Evolutionary conservation across 495 filamentous ascomycete genomes (phyloP).

Genomic region (Annulohypoxylon stygium): DNA sequence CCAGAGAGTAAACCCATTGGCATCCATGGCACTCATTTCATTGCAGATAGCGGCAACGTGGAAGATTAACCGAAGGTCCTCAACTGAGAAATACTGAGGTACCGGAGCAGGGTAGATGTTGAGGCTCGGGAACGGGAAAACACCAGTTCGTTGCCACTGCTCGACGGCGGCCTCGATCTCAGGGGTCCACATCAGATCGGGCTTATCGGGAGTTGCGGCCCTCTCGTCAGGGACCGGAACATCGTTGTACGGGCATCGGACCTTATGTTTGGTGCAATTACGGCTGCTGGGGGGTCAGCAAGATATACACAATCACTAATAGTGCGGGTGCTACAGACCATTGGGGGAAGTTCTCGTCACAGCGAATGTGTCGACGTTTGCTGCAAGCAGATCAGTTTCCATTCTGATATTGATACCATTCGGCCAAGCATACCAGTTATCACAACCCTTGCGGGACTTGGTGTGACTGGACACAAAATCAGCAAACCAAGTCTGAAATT

Average conservation of each 20-base stretch:
- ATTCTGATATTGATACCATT: background rate
- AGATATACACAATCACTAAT: constrained; percentile 12
- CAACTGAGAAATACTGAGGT: constrained; percentile 73
- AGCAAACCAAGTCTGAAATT: constrained; percentile 14
- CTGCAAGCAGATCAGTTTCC: constrained; percentile 49
- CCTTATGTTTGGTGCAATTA: constrained; percentile 99
- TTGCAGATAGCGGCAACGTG: constrained; percentile 89
- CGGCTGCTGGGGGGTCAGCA: constrained; percentile 70
- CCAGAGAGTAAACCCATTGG: constrained; percentile 89
- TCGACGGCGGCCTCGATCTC: constrained; percentile 85
- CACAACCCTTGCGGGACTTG: constrained; percentile 97
- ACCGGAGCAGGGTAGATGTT: constrained; percentile 75
- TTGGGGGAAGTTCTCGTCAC: constrained; percentile 97
- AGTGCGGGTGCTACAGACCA: constrained; percentile 71
- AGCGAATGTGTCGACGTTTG: constrained; percentile 97
- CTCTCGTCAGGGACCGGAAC: constrained; percentile 74
- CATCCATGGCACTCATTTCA: constrained; percentile 79
- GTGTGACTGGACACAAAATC: constrained; percentile 76
- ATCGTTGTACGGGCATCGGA: constrained; percentile 97
- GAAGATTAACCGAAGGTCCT: constrained; percentile 89
- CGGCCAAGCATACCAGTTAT: constrained; percentile 73
- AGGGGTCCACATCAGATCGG: constrained; percentile 84
- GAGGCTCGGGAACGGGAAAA: constrained; percentile 88
- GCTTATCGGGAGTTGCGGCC: constrained; percentile 74
- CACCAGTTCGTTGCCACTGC: constrained; percentile 83